phyloP scores from a whole-genome alignment of 768 basidiomycete species.

The Mycena vitilis region DNA sequence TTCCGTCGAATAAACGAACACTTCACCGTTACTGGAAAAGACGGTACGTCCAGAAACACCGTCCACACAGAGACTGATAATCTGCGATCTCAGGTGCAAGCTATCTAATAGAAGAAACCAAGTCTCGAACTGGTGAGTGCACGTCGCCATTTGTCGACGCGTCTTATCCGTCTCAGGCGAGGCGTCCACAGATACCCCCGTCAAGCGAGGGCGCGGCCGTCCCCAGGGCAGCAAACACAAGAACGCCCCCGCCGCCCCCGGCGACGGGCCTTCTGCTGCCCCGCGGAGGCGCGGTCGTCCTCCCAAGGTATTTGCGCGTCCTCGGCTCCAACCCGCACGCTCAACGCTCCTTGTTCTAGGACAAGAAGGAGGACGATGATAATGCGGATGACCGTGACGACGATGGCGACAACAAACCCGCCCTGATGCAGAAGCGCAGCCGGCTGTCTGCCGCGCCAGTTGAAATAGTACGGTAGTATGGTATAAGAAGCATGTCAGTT shows the following conservation, averaged over 20 bases:
- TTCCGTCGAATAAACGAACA: too few relatives aligned
- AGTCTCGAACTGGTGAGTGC: conserved; percentile 12
- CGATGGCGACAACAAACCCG: conserved; percentile 54
- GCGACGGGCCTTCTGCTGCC: conserved; percentile 47
- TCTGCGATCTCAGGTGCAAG: too few relatives aligned
- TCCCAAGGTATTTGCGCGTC: conserved; percentile 62
- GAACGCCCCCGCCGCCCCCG: conserved; percentile 51
- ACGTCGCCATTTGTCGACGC: conserved; percentile 36
- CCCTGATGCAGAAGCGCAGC: conserved; percentile 74
- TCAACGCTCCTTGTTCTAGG: conserved; percentile 35
- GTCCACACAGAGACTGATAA: too few relatives aligned
- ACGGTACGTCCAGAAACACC: too few relatives aligned
- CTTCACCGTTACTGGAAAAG: too few relatives aligned
- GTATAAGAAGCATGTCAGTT: too few relatives aligned
- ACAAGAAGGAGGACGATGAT: conserved; percentile 34
- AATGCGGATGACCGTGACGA: conserved; percentile 35
- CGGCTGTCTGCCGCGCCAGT: too few relatives aligned
- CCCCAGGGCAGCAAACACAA: conserved; percentile 90
- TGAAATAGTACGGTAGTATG: too few relatives aligned
- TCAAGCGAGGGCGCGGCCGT: conserved; percentile 87
- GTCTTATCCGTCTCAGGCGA: conserved; percentile 40
- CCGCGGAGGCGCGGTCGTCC: conserved; percentile 75
- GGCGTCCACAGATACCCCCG: conserved; percentile 52
- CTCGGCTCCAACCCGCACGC: conserved; percentile 22
- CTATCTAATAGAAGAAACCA: too few relatives aligned